A percentile compares a stretch with the other conserved stretches of the same genome.
phyloP scores from a whole-genome alignment of 768 basidiomycete species.

The Hericium erinaceus region DNA sequence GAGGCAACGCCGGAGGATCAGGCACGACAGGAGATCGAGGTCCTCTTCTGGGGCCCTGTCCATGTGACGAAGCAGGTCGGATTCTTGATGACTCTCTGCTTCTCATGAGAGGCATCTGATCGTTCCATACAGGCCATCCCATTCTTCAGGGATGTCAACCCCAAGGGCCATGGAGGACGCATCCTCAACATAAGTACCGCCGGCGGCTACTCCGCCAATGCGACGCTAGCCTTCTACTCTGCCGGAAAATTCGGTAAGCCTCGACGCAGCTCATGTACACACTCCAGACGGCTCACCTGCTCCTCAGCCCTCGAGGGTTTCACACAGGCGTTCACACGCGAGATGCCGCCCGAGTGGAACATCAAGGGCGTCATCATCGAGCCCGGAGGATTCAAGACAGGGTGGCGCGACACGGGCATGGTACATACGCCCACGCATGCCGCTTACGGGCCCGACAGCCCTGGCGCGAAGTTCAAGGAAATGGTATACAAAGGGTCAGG shows the following conservation, averaged over 20 bases:
- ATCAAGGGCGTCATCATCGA: slow-evolving; percentile 5
- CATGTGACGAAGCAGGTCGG: neutral
- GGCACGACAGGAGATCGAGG: neutral
- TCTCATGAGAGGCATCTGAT: too few species aligned
- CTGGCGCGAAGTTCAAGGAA: neutral
- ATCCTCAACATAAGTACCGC: slow-evolving; percentile 1
- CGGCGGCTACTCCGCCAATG: slow-evolving; percentile 25
- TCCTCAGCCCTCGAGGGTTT: slow-evolving; percentile 1
- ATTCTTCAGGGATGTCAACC: slow-evolving; percentile 4
- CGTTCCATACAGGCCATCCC: neutral
- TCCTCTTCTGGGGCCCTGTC: slow-evolving; percentile 2
- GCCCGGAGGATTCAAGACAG: slow-evolving; percentile 3
- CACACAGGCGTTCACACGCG: slow-evolving; percentile 1
- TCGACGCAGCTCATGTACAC: neutral
- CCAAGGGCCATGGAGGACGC: neutral
- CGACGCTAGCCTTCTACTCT: slow-evolving; percentile 23
- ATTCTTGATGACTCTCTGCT: neutral
- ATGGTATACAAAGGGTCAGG: neutral
- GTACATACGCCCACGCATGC: neutral
- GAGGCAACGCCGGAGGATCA: neutral
- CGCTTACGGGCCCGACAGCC: neutral
- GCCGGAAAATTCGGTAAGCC: slow-evolving; percentile 29
- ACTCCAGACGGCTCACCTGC: neutral
- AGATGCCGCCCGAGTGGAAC: slow-evolving; percentile 5
- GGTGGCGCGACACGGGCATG: neutral